Conservation (phyloP, 768 basidiomycete species). For the Agaricus subrufescens region DNA sequence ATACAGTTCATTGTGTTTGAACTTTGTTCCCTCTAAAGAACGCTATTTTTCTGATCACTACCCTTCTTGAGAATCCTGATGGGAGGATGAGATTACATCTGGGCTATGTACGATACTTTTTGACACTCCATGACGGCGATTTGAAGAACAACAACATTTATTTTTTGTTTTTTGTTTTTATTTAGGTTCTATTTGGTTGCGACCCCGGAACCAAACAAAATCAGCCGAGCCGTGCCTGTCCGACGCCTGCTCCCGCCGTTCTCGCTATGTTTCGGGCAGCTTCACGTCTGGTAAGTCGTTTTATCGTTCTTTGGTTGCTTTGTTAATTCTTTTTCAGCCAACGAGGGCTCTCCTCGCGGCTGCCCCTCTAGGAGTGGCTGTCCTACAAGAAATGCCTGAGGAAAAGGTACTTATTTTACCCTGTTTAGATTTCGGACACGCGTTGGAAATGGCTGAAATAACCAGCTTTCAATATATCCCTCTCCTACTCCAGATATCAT, state of each 20-base stretch:
- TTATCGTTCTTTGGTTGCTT: neutral
- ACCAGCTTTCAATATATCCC: conserved; percentile 84
- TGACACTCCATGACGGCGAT: too few relatives aligned
- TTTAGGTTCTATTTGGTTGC: neutral
- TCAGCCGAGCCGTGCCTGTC: conserved; percentile 19
- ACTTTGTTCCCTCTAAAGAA: too few relatives aligned
- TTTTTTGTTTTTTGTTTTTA: neutral
- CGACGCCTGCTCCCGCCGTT: conserved; percentile 7
- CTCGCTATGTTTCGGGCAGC: conserved; percentile 28
- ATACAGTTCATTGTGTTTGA: too few relatives aligned
- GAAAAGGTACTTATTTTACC: conserved; percentile 24
- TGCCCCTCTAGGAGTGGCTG: conserved; percentile 26
- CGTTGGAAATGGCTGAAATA: neutral
- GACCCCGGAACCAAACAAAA: conserved; percentile 18
- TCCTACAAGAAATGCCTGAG: conserved; percentile 22
- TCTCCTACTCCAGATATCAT: conserved; percentile 53
- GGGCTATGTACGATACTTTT: too few relatives aligned
- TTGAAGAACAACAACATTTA: too few relatives aligned
- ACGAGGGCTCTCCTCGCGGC: conserved; percentile 29
- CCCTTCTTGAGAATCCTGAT: too few relatives aligned
- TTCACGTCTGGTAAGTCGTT: conserved; percentile 23
- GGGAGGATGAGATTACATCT: too few relatives aligned
- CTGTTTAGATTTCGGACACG: neutral
- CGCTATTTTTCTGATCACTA: too few relatives aligned
- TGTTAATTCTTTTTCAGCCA: conserved; percentile 19